Evolutionary conservation across 2,329 filamentous ascomycete species (phyloP).

Genomic region (Penicillium vulpinum): DNA sequence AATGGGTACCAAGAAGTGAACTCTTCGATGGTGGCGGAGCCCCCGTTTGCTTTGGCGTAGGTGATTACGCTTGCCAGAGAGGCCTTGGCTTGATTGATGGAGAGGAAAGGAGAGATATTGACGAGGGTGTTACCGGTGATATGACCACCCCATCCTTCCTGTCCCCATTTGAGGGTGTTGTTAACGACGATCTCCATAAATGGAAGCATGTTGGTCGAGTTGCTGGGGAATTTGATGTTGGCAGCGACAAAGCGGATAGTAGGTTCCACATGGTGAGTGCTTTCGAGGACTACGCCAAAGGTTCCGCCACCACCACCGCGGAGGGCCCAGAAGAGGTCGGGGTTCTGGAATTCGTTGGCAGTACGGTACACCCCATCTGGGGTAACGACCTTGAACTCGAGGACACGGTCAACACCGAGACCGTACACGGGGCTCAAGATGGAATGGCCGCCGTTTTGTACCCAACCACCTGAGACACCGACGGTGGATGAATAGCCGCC

Average conservation of each 20-base stretch:
- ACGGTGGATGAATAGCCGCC: slow-evolving; percentile 20
- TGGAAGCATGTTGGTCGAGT: slow-evolving; percentile 16
- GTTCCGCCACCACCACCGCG: slow-evolving; percentile 22
- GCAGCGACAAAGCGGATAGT: not conserved
- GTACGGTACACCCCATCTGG: slow-evolving; percentile 16
- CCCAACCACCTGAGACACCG: slow-evolving; percentile 27
- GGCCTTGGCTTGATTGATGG: slow-evolving; percentile 12
- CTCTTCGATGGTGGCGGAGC: slow-evolving; percentile 15
- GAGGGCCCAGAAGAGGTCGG: slow-evolving; percentile 24
- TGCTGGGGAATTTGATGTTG: slow-evolving; percentile 21
- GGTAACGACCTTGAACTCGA: slow-evolving; percentile 31
- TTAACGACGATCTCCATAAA: slow-evolving; percentile 26
- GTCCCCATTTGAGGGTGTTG: slow-evolving; percentile 21
- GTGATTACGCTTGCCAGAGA: slow-evolving; percentile 8
- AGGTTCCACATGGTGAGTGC: not conserved
- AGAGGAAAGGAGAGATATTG: slow-evolving; percentile 17
- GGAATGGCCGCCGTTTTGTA: slow-evolving; percentile 32
- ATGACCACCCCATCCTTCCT: slow-evolving; percentile 26
- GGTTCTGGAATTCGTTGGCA: slow-evolving; percentile 20
- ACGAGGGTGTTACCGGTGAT: slow-evolving; percentile 21
- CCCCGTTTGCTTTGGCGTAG: slow-evolving; percentile 14
- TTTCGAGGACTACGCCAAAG: slow-evolving; percentile 19
- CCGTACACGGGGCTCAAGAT: slow-evolving; percentile 31
- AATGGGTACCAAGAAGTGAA: slow-evolving; percentile 22
- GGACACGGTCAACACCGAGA: slow-evolving; percentile 30